Base-by-base conservation (phyloP, 768 basidiomycete genomes). In the Leccinum subgranulosum region DNA sequence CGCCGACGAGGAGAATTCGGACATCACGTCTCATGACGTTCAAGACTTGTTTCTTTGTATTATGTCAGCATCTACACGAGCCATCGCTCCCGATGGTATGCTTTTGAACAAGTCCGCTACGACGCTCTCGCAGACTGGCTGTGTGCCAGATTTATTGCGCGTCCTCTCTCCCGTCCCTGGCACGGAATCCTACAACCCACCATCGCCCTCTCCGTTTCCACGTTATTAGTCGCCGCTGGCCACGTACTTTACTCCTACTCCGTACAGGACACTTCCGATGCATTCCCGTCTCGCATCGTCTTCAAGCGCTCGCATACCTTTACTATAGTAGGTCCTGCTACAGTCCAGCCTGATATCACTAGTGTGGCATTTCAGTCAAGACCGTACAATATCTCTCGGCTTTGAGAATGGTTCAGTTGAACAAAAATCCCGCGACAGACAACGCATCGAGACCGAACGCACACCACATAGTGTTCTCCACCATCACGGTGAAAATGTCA, bases 1-100 rank as follows among this genome's bases (percentile, higher is more conserved):
- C 94, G 61, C 94, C 94, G 61, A 95, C 92, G 68, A 97, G 84
- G 58, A 95, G 82, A 68, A 96, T 94, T 64, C 94, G 85, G 51
- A 96, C 92, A 86, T 97, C 94, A 74, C 92, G 82, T 69, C 93
- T 81, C 90, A 94, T 94, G 65, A 36, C 34, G 60, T 68, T 60
- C 43, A 19, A 45, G 19, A 23, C 43, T 63, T 50, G 34, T 34
- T 17, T 31, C 51, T 45, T 33, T 17, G 27, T 29, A 58, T 67
- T 67, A 67, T 41, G 48, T 66, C 66, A 66, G 66, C 66, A 39
- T 11, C 5, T 31, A 27, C 21, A n/a, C n/a, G n/a, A n/a, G n/a
- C n/a, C n/a, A n/a, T n/a, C n/a, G n/a, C n/a, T n/a, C n/a, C 1
- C 55, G 57, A 12, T 86, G 85, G 84, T 70, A 74, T 15, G 60